Evolutionary conservation across 2,329 filamentous ascomycete genomes (phyloP).

Genomic region (Chaetomium strumarium): DNA sequence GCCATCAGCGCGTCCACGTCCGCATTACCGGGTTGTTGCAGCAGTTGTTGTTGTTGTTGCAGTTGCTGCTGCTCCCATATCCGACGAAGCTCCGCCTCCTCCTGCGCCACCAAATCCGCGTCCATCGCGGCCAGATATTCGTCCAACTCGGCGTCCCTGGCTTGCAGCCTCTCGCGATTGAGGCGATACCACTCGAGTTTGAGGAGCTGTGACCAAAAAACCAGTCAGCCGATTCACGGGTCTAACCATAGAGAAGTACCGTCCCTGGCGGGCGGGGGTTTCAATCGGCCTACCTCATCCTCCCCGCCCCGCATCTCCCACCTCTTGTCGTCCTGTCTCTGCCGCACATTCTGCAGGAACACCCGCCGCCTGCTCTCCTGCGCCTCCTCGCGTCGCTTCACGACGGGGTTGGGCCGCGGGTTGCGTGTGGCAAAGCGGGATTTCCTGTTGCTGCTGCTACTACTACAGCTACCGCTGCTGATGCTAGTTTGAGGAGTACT

Average conservation of each 20-base stretch:
- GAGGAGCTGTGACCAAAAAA: slow-evolving; percentile 28
- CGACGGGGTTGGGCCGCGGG: slow-evolving; percentile 47
- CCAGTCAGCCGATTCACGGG: not conserved
- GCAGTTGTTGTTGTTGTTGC: slow-evolving; percentile 10
- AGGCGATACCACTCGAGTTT: slow-evolving; percentile 39
- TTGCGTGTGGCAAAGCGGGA: slow-evolving; percentile 14
- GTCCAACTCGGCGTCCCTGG: slow-evolving; percentile 28
- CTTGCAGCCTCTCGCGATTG: slow-evolving; percentile 33
- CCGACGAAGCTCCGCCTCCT: slow-evolving; percentile 19
- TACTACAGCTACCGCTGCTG: too few relatives aligned
- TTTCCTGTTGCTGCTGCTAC: slow-evolving; percentile 20
- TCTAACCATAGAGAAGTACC: not conserved
- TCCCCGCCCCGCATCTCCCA: slow-evolving; percentile 59
- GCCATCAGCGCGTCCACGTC: slow-evolving; percentile 46
- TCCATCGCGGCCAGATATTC: slow-evolving; percentile 17
- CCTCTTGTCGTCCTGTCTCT: slow-evolving; percentile 52
- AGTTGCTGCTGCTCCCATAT: slow-evolving; percentile 23
- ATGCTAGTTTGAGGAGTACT: slow-evolving; percentile 22
- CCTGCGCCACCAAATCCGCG: slow-evolving; percentile 30
- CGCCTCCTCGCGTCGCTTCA: slow-evolving; percentile 54
- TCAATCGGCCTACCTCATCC: slow-evolving; percentile 41
- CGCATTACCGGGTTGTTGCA: slow-evolving; percentile 8
- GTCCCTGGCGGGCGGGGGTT: too few relatives aligned
- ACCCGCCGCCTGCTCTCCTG: slow-evolving; percentile 59
- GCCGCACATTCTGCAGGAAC: slow-evolving; percentile 63